Base-by-base conservation (phyloP, 805 yeast species). In the Kregervanrija pseudodelftensis region DNA sequence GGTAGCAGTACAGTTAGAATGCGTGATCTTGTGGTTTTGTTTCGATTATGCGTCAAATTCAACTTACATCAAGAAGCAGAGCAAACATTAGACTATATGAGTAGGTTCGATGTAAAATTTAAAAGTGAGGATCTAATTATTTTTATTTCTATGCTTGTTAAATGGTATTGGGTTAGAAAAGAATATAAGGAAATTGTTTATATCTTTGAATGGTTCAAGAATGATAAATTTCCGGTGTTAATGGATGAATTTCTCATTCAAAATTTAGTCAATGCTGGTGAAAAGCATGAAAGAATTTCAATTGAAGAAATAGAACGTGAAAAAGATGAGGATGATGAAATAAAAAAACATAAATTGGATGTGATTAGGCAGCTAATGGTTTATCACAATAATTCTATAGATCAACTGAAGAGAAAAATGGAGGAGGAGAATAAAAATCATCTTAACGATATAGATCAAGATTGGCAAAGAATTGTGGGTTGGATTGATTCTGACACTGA, bases 401-500 rank as follows among this genome's bases (percentile, higher is more conserved):
- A 45, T 28, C 43, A 47, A 14, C 33, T 54, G 33, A 43, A 42
- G 11, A 16, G 28, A 11, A 43, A 35, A 9, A 37, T 47, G 30
- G 17, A 35, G 15, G 30, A 11, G 5, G 42, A 51, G 2, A 45
- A 43, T 13, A 35, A 35, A 5, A 11, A 33, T 30, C 46, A 46
- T 11, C 31, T 50, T 13, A 22, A 31, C 2, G 53, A 48, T 8
- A 43, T 51, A 16, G 50, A 46, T 11, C 10, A 31, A 1, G 36
- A 45, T 32, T 44, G 56, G 15, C 30, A 30, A n/a, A 12, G 28
- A 10, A 17, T 56, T 7, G 43, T 45, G 9, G 37, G 45, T 14
- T 57, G 61, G 62, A 43, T 55, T 34, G 47, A 44, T 15, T 40
- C 46, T 14, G 57, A 52, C 34, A 43, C 44, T 7, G 46, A 44